Evolutionary conservation across 78 protist species (phyloP), one percentile per base, ranked within the genome.

Genomic region (Dictyostelium brefeldianum): DNA sequence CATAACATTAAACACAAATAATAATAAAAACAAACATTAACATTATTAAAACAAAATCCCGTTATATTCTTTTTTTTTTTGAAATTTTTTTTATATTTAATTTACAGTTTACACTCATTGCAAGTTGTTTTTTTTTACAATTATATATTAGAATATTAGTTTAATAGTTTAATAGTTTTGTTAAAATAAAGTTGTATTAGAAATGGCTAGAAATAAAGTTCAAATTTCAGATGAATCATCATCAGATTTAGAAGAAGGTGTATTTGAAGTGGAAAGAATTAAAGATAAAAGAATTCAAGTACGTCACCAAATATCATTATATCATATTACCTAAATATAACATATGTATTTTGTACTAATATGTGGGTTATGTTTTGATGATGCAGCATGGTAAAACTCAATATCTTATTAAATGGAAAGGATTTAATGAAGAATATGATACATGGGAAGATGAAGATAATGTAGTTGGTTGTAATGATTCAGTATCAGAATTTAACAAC

Each of bases 381-480:
- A 12, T 25, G 22, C n/a, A 62, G 80, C 29, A 41, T 46, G 29
- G 36, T n/a, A 73, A 41, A 69, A 18, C n/a, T 7, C 57, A 73
- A 43, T 73, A 73, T 73, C 9, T 11, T 7, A 73, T 73, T 3
- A 73, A 48, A 73, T 73, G 80, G 80, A 43, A 73, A n/a, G 56
- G 56, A 5, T 73, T 73, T 73, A 14, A 29, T n/a, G 14, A 4
- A 8, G 29, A 22, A 10, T 29, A 73, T 31, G 80, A 29, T n/a
- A 73, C 80, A n/a, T 73, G 80, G 80, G 80, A 73, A n/a, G 50
- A 43, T 46, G 80, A 73, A 20, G 80, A 22, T 15, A 73, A 73
- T 47, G 80, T 73, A 3, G 20, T 11, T 14, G 50, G 50, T n/a
- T 73, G 80, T 73, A n/a, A 46, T 18, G 80, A 73, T 18, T 29